phyloP scores from a whole-genome alignment of 257 asterid genomes.

The Galeopsis tetrahit region DNA sequence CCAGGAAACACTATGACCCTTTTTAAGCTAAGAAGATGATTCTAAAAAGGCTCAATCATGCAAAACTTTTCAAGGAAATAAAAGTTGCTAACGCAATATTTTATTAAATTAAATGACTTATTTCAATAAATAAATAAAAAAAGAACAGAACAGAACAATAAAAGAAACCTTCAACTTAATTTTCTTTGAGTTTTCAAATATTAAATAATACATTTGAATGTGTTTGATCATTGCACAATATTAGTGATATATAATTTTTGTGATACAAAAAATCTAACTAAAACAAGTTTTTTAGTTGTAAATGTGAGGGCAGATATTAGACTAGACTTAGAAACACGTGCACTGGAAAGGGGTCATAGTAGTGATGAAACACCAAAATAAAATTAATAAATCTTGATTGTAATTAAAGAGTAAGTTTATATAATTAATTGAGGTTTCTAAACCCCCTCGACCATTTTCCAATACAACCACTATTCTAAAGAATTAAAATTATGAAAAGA shows the following conservation, averaged over 20 bases:
- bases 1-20: background rate
- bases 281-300: no score
- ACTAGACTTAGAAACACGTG: no score
- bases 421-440: background rate
- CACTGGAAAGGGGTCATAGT: no score
- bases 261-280: no score
- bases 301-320: no score
- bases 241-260: background rate
- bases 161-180: no score
- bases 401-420: background rate
- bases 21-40: slow-evolving; percentile 4
- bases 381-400: no score
- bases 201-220: background rate
- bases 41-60: slow-evolving; percentile 35
- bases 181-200: background rate
- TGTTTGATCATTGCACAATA: no score
- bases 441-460: background rate
- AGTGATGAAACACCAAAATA: no score
- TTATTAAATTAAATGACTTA: background rate
- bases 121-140: slow-evolving; percentile 6
- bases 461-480: background rate
- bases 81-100: slow-evolving; percentile 11
- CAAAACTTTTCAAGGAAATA: slow-evolving; percentile 26
- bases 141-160: no score
- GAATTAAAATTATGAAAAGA: no score